Evolutionary conservation across 192 early-diverging fungal genomes (phyloP).

Genomic region (Haplosporangium gracile): DNA sequence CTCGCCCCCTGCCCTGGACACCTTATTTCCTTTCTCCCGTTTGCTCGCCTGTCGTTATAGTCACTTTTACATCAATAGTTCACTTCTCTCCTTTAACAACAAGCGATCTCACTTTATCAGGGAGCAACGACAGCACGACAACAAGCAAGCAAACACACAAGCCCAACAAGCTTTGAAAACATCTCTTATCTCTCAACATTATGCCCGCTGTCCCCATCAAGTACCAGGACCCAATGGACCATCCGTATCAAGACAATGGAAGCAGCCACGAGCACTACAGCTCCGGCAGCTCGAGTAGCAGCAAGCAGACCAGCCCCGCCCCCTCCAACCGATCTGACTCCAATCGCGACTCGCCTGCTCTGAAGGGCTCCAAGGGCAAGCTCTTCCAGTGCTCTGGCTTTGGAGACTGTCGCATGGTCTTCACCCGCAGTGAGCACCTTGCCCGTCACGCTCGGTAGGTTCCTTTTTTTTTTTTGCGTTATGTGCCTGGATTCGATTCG

Average conservation of each 20-base stretch:
- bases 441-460: slow-evolving; percentile 53
- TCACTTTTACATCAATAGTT: neutral
- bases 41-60: neutral
- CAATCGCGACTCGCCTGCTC: slow-evolving; percentile 22
- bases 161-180: neutral
- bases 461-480: neutral
- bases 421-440: slow-evolving; percentile 52
- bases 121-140: neutral
- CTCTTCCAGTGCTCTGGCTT: slow-evolving; percentile 53
- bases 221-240: slow-evolving; percentile 26
- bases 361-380: slow-evolving; percentile 40
- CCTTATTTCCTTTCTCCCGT: neutral
- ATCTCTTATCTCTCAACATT: neutral
- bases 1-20: neutral
- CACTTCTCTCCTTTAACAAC: neutral
- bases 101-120: neutral
- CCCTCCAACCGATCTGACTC: slow-evolving; percentile 43
- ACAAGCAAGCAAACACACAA: neutral
- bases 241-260: slow-evolving; percentile 13
- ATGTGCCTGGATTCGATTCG: neutral
- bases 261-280: slow-evolving; percentile 20
- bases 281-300: slow-evolving; percentile 19
- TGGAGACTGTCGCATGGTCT: slow-evolving; percentile 57
- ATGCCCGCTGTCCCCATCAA: slow-evolving; percentile 30
- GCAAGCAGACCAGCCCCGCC: slow-evolving; percentile 49